Evolutionary conservation across 768 basidiomycete species (phyloP).

Genomic region (Rossbeevera mucosa): DNA sequence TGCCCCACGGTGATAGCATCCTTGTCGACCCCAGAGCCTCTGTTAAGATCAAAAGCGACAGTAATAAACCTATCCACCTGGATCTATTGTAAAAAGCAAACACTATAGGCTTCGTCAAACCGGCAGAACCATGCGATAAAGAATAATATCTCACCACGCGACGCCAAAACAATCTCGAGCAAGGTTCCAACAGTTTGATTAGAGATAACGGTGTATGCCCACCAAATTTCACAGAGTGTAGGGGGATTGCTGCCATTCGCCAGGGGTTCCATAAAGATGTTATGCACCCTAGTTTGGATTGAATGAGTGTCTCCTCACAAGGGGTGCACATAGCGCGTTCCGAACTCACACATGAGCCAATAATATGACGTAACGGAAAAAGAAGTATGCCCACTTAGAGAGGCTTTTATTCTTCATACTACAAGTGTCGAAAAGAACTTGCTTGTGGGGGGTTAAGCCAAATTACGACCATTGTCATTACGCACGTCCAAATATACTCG

Average conservation of each 20-base stretch:
- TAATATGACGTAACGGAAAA: conserved; percentile 23
- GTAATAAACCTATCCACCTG: conserved; percentile 6
- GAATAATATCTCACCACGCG: conserved; percentile 7
- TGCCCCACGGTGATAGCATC: background rate
- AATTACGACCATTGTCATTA: background rate
- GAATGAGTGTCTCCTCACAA: too few species aligned
- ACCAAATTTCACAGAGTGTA: conserved; percentile 10
- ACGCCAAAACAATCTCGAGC: conserved; percentile 18
- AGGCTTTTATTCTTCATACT: conserved; percentile 21
- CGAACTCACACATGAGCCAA: background rate
- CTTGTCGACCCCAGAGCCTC: conserved; percentile 3
- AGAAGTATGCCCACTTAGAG: conserved; percentile 29
- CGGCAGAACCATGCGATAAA: background rate
- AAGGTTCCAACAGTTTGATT: background rate
- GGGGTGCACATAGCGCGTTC: too few species aligned
- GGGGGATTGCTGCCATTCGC: conserved; percentile 1
- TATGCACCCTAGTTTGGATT: too few species aligned
- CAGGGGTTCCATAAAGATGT: too few species aligned
- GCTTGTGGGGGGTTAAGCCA: background rate
- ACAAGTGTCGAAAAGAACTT: background rate
- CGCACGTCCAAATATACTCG: conserved; percentile 16
- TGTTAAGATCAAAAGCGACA: conserved; percentile 1
- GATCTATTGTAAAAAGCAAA: conserved; percentile 19
- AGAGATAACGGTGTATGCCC: background rate
- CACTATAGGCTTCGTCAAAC: conserved; percentile 5